Evolutionary conservation across 192 early-diverging fungal species (phyloP), one percentile per base, ranked within the genome.

Genomic region (Coemansia sp.): DNA sequence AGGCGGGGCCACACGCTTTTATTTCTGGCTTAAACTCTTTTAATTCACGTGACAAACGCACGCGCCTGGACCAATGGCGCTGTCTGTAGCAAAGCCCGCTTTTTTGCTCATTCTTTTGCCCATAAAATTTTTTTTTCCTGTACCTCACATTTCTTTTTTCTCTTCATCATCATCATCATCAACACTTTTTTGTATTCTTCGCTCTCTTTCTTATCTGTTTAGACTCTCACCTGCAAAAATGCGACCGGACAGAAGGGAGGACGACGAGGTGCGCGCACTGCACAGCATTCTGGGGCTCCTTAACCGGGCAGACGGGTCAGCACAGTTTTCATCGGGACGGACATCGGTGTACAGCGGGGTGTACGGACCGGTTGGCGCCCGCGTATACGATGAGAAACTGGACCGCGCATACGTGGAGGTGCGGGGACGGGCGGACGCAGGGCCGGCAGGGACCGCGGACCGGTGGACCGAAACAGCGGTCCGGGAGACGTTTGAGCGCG

Each of bases 401-500:
- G 95, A 99, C 70, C 90, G 88, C 61, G 93, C 97, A 0, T 87
- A 86, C 15, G 69, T 99, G 6, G 92, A 95, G 43, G 92, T 99
- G 13, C 76, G 90, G 23, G 88, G 89, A 16, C 88, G 90, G 37
- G 90, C 94, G 9, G 76, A 85, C 10, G 79, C 86, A 23, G 93
- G 93, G 1, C 61, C 78, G 4, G 75, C 91, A 8, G 85, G 75
- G 12, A 89, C 91, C 9, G 84, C 81, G 62, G 96, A 98, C 62
- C 89, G 89, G 72, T 85, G 89, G 54, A 76, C 87, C 18, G 95
- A 97, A 72, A 73, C 75, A 7, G 80, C 77, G 3, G 56, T 99
- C 32, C 85, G 90, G 48, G 81, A 89, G 52, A 89, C 93, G 6
- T 81, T 95, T 48, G 92, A 94, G 65, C 85, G 88, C 23, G 69